Conservation (phyloP, 352 stramenopile species). For the Elongisporangium undulatum region DNA sequence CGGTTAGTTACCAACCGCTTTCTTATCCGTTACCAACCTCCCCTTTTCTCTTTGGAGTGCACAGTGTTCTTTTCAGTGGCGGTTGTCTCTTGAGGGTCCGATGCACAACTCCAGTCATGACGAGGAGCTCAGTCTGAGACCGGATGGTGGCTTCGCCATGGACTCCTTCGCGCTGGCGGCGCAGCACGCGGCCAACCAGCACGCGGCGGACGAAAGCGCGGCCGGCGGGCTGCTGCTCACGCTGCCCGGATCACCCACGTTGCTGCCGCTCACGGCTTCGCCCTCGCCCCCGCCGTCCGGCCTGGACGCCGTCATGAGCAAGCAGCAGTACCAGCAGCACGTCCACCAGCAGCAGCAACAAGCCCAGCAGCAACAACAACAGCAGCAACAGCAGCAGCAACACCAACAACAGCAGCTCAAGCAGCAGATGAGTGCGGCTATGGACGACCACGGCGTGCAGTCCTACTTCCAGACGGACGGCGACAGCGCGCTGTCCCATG, state of each 20-base stretch:
- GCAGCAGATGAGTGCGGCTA: constrained; percentile 7
- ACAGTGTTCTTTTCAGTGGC: background rate
- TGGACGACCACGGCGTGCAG: constrained; percentile 16
- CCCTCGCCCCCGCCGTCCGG: constrained; percentile 23
- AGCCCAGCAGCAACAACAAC: constrained; percentile 2
- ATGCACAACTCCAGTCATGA: background rate
- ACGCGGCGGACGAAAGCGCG: background rate
- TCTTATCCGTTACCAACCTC: background rate
- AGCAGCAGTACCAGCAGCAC: constrained; percentile 9
- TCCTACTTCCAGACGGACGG: constrained; percentile 38
- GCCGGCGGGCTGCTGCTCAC: constrained; percentile 25
- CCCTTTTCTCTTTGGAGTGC: background rate
- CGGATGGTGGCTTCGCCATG: constrained; percentile 2
- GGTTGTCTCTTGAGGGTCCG: background rate
- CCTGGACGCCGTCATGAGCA: constrained; percentile 8
- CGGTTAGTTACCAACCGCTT: background rate
- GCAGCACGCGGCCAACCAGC: background rate
- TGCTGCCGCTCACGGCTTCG: constrained; percentile 29
- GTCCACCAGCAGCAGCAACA: constrained; percentile 13
- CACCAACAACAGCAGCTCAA: constrained; percentile 8
- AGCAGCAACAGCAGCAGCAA: constrained; percentile 9
- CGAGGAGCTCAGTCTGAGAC: constrained; percentile 1
- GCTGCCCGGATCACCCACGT: constrained; percentile 36
- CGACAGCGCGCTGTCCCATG: background rate
- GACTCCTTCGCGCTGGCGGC: background rate